Percentiles rank a stretch among this genome's conserved stretches.
Conservation (phyloP, 1,139 yeast genomes). For the Kodamaea fungicola region DNA sequence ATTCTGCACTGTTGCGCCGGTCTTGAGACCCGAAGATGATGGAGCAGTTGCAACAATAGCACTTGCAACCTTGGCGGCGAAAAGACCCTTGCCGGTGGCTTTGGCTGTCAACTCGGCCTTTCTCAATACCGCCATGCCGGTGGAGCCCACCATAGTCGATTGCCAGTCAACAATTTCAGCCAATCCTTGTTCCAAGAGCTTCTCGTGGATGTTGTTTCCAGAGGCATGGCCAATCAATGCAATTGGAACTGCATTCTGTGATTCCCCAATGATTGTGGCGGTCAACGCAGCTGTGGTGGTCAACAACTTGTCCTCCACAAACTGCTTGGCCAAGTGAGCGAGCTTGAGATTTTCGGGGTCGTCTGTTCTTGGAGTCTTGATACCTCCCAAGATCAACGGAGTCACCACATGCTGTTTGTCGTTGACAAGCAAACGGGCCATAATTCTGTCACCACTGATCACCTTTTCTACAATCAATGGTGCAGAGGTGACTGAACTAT, state of each 20-base stretch:
- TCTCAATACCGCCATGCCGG: conserved; percentile 58
- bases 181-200: conserved; percentile 63
- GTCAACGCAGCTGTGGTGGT: conserved; percentile 54
- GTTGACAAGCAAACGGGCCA: conserved; percentile 52
- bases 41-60: conserved; percentile 13
- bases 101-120: conserved; percentile 69
- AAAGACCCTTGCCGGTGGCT: conserved; percentile 57
- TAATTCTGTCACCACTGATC: conserved; percentile 71
- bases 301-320: conserved; percentile 64
- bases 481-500: conserved; percentile 40
- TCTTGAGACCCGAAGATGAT: conserved; percentile 26
- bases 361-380: conserved; percentile 68
- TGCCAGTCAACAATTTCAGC: conserved; percentile 86
- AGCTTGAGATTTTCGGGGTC: conserved; percentile 38
- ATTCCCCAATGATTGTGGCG: conserved; percentile 57
- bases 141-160: conserved; percentile 65
- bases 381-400: conserved; percentile 69
- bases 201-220: conserved; percentile 62
- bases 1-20: conserved; percentile 47
- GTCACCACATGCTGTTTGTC: conserved; percentile 45
- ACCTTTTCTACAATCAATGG: conserved; percentile 70
- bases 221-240: conserved; percentile 69
- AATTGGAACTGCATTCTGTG: conserved; percentile 61
- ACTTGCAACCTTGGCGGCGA: conserved; percentile 39
- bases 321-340: conserved; percentile 65